A percentile compares a stretch with the other conserved stretches of the same genome.
phyloP scores from a whole-genome alignment of 371 early-diverging fungal species.

The Syncephalastrum contaminatum region DNA sequence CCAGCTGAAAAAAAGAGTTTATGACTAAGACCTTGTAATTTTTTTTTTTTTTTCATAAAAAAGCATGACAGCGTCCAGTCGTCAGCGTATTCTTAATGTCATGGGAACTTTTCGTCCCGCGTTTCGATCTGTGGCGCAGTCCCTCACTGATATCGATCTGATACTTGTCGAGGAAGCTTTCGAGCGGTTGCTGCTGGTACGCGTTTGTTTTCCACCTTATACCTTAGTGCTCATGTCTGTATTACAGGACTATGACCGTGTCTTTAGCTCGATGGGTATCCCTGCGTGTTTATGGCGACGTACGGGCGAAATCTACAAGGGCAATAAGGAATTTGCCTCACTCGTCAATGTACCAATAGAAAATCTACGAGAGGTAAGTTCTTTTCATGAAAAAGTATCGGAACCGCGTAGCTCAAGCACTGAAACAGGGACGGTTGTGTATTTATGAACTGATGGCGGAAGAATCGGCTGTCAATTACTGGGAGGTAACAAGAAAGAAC shows the following conservation, averaged over 20 bases:
- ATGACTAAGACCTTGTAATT: neutral
- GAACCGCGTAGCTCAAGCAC: too few species aligned
- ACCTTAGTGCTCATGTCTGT: neutral
- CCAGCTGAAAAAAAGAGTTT: neutral
- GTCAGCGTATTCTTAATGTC: conserved; percentile 79
- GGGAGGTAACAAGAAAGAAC: conserved; percentile 64
- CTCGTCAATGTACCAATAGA: conserved; percentile 82
- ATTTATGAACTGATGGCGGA: conserved; percentile 95
- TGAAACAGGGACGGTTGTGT: conserved; percentile 60
- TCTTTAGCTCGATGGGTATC: conserved; percentile 92
- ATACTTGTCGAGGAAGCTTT: conserved; percentile 93
- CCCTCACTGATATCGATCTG: conserved; percentile 90
- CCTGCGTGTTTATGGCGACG: conserved; percentile 94
- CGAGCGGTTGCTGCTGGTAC: conserved; percentile 81
- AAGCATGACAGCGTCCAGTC: conserved; percentile 71
- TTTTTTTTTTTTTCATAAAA: conserved; percentile 6
- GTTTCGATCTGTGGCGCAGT: conserved; percentile 81
- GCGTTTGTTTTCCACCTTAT: neutral
- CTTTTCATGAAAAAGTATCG: neutral
- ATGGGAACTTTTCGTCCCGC: conserved; percentile 87
- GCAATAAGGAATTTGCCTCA: conserved; percentile 90
- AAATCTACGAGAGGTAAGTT: conserved; percentile 62
- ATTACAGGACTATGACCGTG: conserved; percentile 84
- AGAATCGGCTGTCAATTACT: conserved; percentile 86
- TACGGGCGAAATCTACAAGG: conserved; percentile 94